Conservation (phyloP, 257 asterid genomes). For the Gentiana dahurica region DNA sequence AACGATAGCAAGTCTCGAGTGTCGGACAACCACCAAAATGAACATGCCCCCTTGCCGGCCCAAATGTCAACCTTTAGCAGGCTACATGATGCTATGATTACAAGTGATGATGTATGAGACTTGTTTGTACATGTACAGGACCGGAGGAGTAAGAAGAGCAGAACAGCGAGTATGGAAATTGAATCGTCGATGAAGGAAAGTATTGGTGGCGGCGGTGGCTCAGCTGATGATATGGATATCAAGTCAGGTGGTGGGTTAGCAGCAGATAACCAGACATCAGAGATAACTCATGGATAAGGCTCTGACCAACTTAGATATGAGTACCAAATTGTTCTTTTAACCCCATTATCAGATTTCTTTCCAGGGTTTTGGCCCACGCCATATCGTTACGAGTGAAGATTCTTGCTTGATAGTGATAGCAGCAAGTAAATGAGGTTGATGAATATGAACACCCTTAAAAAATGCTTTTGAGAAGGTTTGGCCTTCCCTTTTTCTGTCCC, state of each 20-base stretch:
- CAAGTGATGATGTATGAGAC: neutral
- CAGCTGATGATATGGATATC: conserved; percentile 38
- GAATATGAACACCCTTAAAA: too few relatives aligned
- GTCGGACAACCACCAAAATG: too few relatives aligned
- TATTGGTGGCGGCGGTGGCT: conserved; percentile 7
- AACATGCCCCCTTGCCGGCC: too few relatives aligned
- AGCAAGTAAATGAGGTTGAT: conserved; percentile 18
- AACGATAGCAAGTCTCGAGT: too few relatives aligned
- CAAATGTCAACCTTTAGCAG: too few relatives aligned
- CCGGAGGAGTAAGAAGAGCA: conserved; percentile 55
- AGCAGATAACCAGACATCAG: conserved; percentile 35
- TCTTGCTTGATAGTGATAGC: conserved; percentile 25
- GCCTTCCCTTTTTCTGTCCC: conserved; percentile 14
- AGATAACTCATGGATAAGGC: conserved; percentile 32
- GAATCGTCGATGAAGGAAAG: conserved; percentile 54
- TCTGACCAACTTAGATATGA: conserved; percentile 25
- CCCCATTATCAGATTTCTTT: conserved; percentile 8
- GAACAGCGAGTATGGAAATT: conserved; percentile 64
- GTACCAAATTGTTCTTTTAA: conserved; percentile 11
- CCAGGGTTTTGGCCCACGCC: conserved; percentile 14
- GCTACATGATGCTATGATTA: neutral
- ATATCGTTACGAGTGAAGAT: conserved; percentile 18
- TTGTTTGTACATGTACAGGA: conserved; percentile 29
- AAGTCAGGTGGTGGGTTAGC: conserved; percentile 15
- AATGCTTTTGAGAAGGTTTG: conserved; percentile 20